A percentile compares a stretch with the other conserved stretches of the same genome.
Evolutionary conservation across 2,329 filamentous ascomycete genomes (phyloP).

Genomic region (Thermothelomyces thermophilus): DNA sequence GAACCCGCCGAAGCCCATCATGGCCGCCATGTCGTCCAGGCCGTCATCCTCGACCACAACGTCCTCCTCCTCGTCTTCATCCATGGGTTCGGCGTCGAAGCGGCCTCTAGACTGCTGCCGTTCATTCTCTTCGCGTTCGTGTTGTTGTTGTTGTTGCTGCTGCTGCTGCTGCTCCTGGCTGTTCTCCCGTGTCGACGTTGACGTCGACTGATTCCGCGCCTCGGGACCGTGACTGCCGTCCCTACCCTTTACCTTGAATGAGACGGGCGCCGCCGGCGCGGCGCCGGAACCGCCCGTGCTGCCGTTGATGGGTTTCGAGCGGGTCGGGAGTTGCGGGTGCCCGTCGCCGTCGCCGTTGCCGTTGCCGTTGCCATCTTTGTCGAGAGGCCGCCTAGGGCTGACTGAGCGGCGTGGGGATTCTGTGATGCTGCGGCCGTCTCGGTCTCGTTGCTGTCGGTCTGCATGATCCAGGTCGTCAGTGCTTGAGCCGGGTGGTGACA

Average conservation of each 20-base stretch:
- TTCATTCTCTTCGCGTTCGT: slow-evolving; percentile 13
- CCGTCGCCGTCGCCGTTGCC: slow-evolving; percentile 13
- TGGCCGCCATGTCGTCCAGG: slow-evolving; percentile 66
- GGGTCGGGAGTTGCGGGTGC: slow-evolving; percentile 18
- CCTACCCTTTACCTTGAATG: slow-evolving; percentile 24
- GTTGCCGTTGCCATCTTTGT: slow-evolving; percentile 14
- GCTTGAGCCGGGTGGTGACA: background rate
- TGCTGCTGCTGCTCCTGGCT: slow-evolving; percentile 4
- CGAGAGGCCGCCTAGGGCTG: slow-evolving; percentile 13
- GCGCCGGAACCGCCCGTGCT: background rate
- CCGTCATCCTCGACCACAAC: slow-evolving; percentile 58
- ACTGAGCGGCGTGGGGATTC: slow-evolving; percentile 17
- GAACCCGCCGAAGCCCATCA: slow-evolving; percentile 89
- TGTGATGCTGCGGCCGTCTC: background rate
- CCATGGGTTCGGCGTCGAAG: slow-evolving; percentile 28
- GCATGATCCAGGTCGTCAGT: background rate
- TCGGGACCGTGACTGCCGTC: slow-evolving; percentile 21
- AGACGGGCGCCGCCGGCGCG: slow-evolving; percentile 18
- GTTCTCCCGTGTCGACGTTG: background rate
- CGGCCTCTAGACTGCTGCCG: slow-evolving; percentile 17
- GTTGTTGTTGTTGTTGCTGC: background rate
- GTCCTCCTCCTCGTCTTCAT: slow-evolving; percentile 42
- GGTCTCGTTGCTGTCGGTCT: slow-evolving; percentile 4
- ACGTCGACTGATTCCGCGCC: background rate
- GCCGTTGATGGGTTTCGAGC: slow-evolving; percentile 19